Evolutionary conservation across 75 land plant genomes (phyloP).

Genomic region (Pinus taeda): DNA sequence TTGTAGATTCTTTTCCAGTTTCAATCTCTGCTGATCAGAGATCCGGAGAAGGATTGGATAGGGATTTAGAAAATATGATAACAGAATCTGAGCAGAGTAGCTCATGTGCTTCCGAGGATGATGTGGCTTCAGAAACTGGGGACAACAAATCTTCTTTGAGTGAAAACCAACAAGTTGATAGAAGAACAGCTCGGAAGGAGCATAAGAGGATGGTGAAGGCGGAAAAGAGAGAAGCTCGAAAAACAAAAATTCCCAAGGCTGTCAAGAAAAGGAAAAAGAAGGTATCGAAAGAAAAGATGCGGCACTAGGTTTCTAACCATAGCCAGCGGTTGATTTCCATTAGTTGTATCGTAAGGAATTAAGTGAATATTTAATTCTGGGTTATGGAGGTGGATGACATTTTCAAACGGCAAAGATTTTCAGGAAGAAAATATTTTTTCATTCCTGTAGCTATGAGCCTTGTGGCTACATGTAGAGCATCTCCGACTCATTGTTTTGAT

Average conservation of each 20-base stretch:
- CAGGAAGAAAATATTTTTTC: not conserved
- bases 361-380: not conserved
- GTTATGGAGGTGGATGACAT: not conserved
- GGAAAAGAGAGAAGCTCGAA: slow-evolving; percentile 90
- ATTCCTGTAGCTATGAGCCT: not conserved
- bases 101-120: slow-evolving; percentile 24
- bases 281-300: slow-evolving; percentile 44
- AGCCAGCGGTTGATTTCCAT: not conserved
- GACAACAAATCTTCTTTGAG: slow-evolving; percentile 4
- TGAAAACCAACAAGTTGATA: slow-evolving; percentile 29
- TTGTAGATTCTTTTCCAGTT: not conserved
- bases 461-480: not conserved
- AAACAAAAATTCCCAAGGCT: slow-evolving; percentile 82
- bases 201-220: slow-evolving; percentile 94
- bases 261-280: slow-evolving; percentile 93
- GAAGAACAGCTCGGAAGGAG: slow-evolving; percentile 79
- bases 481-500: not conserved
- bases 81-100: slow-evolving; percentile 24
- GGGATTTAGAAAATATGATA: not conserved
- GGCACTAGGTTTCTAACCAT: not conserved
- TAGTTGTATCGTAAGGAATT: not conserved
- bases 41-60: slow-evolving; percentile 1
- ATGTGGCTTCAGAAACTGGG: slow-evolving; percentile 3
- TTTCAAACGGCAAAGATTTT: not conserved
- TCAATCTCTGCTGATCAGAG: slow-evolving; percentile 8